phyloP scores from a whole-genome alignment of 768 basidiomycete genomes.

The Ramaria rubella region DNA sequence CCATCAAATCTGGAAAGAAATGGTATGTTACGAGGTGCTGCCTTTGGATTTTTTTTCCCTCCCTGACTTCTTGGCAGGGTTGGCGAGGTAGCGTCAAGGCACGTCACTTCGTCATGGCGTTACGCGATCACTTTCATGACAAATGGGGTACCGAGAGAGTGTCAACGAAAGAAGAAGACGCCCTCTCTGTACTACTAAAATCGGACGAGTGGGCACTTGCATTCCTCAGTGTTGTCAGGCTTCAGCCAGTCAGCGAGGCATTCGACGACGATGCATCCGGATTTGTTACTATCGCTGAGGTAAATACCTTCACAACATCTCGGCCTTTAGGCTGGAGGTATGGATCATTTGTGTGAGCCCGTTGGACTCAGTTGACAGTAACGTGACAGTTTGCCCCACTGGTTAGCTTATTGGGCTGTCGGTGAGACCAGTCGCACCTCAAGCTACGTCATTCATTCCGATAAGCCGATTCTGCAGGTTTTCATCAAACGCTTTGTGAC shows the following conservation, averaged over 20 bases:
- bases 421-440: conserved; percentile 7
- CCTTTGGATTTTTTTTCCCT: not conserved
- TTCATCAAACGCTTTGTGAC: not conserved
- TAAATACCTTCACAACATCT: conserved; percentile 25
- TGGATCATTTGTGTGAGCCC: no score
- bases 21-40: not conserved
- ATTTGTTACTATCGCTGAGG: conserved; percentile 26
- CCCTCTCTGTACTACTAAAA: not conserved
- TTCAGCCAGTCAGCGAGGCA: conserved; percentile 26
- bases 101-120: conserved; percentile 23
- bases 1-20: not conserved
- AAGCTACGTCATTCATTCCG: not conserved
- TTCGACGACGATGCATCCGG: conserved; percentile 31
- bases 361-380: no score
- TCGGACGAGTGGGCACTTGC: conserved; percentile 21
- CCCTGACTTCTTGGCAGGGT: not conserved
- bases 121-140: conserved; percentile 28
- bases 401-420: conserved; percentile 28
- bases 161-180: not conserved
- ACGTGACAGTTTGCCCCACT: conserved; percentile 22
- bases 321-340: conserved; percentile 26
- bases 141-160: not conserved
- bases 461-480: not conserved
- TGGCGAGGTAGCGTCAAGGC: conserved; percentile 26
- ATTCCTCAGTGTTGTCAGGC: conserved; percentile 15